A percentile compares a stretch with the other conserved stretches of the same genome.
Conservation (phyloP, 306 rosid genomes). For the Cucurbita ficifolia region DNA sequence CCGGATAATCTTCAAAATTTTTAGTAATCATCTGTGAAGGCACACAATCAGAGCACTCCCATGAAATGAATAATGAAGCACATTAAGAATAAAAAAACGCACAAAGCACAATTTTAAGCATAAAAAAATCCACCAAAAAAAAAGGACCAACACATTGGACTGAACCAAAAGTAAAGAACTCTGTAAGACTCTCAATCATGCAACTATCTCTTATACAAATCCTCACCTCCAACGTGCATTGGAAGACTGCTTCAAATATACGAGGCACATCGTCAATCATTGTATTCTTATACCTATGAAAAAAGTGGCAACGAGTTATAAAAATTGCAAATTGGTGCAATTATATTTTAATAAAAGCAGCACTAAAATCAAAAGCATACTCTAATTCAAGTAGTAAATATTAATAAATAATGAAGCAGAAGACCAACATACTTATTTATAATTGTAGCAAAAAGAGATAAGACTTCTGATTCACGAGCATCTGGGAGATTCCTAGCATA, state of each 20-base stretch:
- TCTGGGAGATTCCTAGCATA: constrained; percentile 96
- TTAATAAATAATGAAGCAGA: background rate
- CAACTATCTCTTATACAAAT: background rate
- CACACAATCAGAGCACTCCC: background rate
- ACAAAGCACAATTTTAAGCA: background rate
- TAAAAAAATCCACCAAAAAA: background rate
- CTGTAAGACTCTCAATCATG: background rate
- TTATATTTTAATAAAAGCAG: background rate
- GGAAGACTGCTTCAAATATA: constrained; percentile 95
- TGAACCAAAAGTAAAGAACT: background rate
- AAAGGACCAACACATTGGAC: background rate
- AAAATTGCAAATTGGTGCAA: background rate
- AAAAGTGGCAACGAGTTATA: background rate
- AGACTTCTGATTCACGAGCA: constrained; percentile 95
- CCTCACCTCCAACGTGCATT: constrained; percentile 92
- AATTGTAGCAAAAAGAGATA: constrained; percentile 94
- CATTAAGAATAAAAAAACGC: background rate
- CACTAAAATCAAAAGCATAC: background rate
- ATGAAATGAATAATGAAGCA: background rate
- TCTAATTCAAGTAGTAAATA: background rate
- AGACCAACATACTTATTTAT: constrained; percentile 55
- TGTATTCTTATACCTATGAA: constrained; percentile 56
- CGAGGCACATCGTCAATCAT: constrained; percentile 94
- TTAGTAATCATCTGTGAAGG: constrained; percentile 71
- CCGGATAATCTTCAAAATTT: constrained; percentile 93